These are phyloP conservation scores for Penicillium dipodomyicola DNA, from an alignment of 495 filamentous ascomycete species.

Conservation along the genomic window DNA sequence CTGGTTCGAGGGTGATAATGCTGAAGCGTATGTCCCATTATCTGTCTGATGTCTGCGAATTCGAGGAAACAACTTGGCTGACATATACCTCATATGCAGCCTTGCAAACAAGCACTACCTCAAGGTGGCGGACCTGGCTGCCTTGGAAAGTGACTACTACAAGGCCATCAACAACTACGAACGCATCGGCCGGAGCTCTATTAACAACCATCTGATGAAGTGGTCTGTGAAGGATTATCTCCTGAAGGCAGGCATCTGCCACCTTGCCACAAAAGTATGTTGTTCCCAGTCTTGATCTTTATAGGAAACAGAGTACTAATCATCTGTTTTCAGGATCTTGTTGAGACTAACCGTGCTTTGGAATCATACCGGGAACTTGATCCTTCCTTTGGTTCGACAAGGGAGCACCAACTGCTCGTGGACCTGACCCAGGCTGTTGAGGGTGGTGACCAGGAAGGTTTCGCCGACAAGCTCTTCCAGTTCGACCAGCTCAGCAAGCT, in stretches of 20 bases:
- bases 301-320: not conserved
- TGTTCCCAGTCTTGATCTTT: not conserved
- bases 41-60: not conserved
- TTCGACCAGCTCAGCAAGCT: constrained; percentile 87
- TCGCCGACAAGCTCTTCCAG: constrained; percentile 80
- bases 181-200: constrained; percentile 65
- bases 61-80: not conserved
- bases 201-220: constrained; percentile 80
- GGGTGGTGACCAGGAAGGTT: constrained; percentile 70
- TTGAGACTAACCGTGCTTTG: constrained; percentile 71
- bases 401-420: constrained; percentile 75
- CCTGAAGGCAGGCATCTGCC: constrained; percentile 83
- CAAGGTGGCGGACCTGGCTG: constrained; percentile 84
- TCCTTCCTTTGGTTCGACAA: constrained; percentile 65
- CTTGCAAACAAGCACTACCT: constrained; percentile 87
- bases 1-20: constrained; percentile 85
- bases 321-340: constrained; percentile 53
- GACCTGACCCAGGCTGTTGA: constrained; percentile 73
- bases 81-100: constrained; percentile 35
- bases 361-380: constrained; percentile 82
- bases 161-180: constrained; percentile 79
- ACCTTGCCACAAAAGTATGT: constrained; percentile 64
- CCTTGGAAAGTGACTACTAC: constrained; percentile 75
- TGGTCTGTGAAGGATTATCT: constrained; percentile 93
- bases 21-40: constrained; percentile 62